These are phyloP conservation scores for Dipodascopsis tothii DNA, from an alignment of 805 yeast species.

Conservation along the genomic window DNA sequence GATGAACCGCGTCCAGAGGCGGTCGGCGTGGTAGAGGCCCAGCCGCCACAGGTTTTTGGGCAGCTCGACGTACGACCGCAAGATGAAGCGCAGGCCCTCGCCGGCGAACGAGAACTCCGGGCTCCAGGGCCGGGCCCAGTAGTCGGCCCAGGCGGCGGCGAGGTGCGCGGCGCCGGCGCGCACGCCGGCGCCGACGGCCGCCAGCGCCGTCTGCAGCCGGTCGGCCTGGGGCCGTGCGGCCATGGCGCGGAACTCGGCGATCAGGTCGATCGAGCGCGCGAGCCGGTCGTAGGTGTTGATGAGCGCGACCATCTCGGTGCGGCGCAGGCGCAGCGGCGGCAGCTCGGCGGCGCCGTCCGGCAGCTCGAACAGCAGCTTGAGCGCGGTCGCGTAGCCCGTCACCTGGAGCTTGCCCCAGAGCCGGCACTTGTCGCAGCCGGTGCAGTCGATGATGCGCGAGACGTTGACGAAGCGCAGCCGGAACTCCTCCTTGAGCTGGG, in stretches of 20 bases:
- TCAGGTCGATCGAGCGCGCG: conserved; percentile 72
- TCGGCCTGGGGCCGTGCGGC: conserved; percentile 1
- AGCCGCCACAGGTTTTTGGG: conserved; percentile 56
- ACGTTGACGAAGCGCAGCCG: conserved; percentile 80
- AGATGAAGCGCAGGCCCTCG: conserved; percentile 58
- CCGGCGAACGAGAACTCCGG: conserved; percentile 46
- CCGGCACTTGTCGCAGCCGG: conserved; percentile 95
- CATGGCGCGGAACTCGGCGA: conserved; percentile 49
- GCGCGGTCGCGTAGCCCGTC: conserved; percentile 94
- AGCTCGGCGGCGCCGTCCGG: conserved; percentile 45
- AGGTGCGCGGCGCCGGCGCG: not conserved
- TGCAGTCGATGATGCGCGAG: conserved; percentile 93
- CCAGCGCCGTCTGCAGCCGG: not conserved
- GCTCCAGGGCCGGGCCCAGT: conserved; percentile 30
- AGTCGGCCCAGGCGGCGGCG: conserved; percentile 1
- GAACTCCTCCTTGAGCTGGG: conserved; percentile 71
- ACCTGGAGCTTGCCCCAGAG: conserved; percentile 98
- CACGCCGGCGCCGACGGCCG: not conserved
- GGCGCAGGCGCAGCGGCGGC: conserved; percentile 41
- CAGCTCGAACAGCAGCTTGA: conserved; percentile 79
- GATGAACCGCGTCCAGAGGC: conserved; percentile 66
- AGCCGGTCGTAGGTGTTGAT: conserved; percentile 88
- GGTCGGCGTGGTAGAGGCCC: conserved; percentile 42
- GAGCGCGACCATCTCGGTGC: conserved; percentile 82
- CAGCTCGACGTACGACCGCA: conserved; percentile 56